Conservation (phyloP, 495 filamentous ascomycete genomes). For the Glutinoglossum americanum region DNA sequence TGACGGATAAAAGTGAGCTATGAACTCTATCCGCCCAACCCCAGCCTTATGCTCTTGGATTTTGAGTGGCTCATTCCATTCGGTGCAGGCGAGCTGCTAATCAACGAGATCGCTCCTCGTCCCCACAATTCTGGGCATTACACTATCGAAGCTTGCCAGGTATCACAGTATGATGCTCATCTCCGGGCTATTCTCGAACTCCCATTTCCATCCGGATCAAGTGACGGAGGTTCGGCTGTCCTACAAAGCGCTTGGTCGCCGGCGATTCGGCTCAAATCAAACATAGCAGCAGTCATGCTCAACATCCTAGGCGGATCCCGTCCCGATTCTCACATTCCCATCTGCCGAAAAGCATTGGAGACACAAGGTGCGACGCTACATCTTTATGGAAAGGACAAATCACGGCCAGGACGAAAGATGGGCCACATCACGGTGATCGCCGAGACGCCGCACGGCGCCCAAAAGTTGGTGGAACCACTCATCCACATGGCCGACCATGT, state of each 20-base stretch:
- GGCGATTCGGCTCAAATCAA: conserved; percentile 11
- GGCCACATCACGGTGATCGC: conserved; percentile 72
- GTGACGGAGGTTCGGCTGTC: background rate
- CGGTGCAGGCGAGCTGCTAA: conserved; percentile 23
- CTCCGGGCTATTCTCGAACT: conserved; percentile 67
- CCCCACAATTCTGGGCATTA: conserved; percentile 96
- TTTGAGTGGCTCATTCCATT: too few relatives aligned
- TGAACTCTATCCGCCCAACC: background rate
- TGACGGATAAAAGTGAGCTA: conserved; percentile 47
- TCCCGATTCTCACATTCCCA: conserved; percentile 42
- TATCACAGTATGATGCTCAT: conserved; percentile 86
- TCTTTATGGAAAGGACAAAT: conserved; percentile 68
- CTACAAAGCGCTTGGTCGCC: background rate
- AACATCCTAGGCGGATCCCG: conserved; percentile 75
- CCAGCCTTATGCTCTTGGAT: background rate
- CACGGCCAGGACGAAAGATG: conserved; percentile 79
- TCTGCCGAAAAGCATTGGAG: conserved; percentile 21
- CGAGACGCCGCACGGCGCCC: conserved; percentile 46
- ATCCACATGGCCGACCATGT: conserved; percentile 17
- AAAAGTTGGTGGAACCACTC: conserved; percentile 43
- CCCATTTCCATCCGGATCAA: conserved; percentile 28
- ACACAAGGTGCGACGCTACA: conserved; percentile 43
- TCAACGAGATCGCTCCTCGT: conserved; percentile 90
- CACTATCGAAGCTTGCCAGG: conserved; percentile 78
- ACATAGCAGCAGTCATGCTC: conserved; percentile 63